phyloP scores from a whole-genome alignment of 148 eudicot genomes.

The Cornus florida region DNA sequence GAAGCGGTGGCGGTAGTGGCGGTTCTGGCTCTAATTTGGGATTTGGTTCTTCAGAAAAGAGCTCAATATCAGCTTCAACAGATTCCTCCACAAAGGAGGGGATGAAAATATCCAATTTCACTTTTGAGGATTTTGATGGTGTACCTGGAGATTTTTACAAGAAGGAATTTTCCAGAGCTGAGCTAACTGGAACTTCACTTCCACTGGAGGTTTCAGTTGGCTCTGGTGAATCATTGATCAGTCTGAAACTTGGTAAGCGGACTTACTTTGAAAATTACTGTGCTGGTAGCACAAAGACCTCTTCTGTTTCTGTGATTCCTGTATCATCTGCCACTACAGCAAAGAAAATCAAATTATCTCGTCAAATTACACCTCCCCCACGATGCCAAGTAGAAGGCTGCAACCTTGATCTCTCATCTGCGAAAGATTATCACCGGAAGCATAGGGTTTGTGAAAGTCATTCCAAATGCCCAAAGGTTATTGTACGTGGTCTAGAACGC shows the following conservation, averaged over 20 bases:
- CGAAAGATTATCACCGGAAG: conserved; percentile 86
- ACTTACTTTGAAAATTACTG: conserved; percentile 68
- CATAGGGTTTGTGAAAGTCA: conserved; percentile 86
- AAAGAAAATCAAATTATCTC: conserved; percentile 55
- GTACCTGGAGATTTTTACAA: conserved; percentile 42
- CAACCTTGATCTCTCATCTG: conserved; percentile 72
- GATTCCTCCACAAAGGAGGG: conserved; percentile 60
- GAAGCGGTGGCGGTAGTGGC: conserved; percentile 16
- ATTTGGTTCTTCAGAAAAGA: conserved; percentile 66
- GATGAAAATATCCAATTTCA: conserved; percentile 36
- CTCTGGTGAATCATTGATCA: conserved; percentile 80
- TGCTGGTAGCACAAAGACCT: conserved; percentile 38
- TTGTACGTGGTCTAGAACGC: conserved; percentile 73
- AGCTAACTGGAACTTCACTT: conserved; percentile 40
- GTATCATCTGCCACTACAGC: conserved; percentile 32
- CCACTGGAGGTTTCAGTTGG: conserved; percentile 56
- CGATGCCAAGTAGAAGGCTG: conserved; percentile 94
- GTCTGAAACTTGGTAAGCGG: conserved; percentile 82
- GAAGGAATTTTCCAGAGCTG: conserved; percentile 39
- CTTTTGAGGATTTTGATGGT: conserved; percentile 40
- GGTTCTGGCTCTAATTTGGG: conserved; percentile 63
- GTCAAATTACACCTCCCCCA: conserved; percentile 35
- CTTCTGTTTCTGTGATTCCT: conserved; percentile 32
- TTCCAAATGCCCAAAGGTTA: conserved; percentile 75
- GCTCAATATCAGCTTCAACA: conserved; percentile 77